phyloP scores from a whole-genome alignment of 352 stramenopile genomes.

The Vaucheria bursata region DNA sequence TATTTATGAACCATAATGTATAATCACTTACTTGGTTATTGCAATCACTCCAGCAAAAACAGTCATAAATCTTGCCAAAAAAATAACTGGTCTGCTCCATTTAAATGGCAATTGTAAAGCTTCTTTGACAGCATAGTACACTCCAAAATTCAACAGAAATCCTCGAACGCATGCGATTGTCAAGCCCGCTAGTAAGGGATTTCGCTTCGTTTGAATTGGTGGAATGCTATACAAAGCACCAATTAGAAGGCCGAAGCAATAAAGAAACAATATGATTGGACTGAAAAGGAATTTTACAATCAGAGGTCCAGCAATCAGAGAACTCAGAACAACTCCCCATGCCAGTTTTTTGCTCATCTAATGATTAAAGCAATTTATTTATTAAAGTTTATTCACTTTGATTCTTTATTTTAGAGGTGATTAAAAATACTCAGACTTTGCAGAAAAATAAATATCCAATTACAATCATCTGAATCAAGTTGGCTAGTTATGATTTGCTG shows the following conservation, averaged over 20 bases:
- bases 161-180: slow-evolving; percentile 68
- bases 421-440: too few relatives aligned
- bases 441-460: too few relatives aligned
- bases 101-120: slow-evolving; percentile 57
- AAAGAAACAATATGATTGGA: slow-evolving; percentile 62
- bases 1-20: too few relatives aligned
- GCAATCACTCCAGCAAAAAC: slow-evolving; percentile 68
- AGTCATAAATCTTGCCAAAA: slow-evolving; percentile 72
- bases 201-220: slow-evolving; percentile 63
- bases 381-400: too few relatives aligned
- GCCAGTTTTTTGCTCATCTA: slow-evolving; percentile 52
- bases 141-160: slow-evolving; percentile 73
- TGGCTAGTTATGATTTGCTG: too few relatives aligned
- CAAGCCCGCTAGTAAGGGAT: slow-evolving; percentile 59
- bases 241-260: slow-evolving; percentile 61
- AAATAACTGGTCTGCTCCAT: slow-evolving; percentile 68
- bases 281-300: slow-evolving; percentile 58
- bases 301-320: slow-evolving; percentile 53
- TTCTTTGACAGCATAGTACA: slow-evolving; percentile 73
- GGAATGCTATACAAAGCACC: slow-evolving; percentile 67
- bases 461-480: too few relatives aligned
- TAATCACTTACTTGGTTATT: slow-evolving; percentile 60
- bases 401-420: too few relatives aligned
- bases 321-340: slow-evolving; percentile 56
- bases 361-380: too few relatives aligned